Base-by-base conservation (phyloP, 176 grass and related monocot genomes). In the Aegilops umbellulata region DNA sequence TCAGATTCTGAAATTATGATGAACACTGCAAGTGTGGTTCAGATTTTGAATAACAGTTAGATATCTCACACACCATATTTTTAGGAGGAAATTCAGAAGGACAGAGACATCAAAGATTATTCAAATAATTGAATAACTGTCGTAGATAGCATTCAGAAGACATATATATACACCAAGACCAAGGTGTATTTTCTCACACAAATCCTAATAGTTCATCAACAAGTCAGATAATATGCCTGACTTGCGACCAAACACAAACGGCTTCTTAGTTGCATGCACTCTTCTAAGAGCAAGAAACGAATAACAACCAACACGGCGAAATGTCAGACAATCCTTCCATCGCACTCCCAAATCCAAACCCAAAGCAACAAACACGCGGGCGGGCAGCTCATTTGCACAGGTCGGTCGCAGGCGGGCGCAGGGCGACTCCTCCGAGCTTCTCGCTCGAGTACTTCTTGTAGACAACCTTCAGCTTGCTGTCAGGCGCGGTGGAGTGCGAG, bases 381-480 rank as follows among this genome's bases (percentile, higher is more conserved):
- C 42, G 39, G 36, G 34, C 64, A 58, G 60, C 76, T 81, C 70
- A 85, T 65, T 78, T 82, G 82, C 85, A 87, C 84, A 89, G 41
- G 61, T 88, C 89, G 9, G 39, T 26, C 46, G 91, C 93, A 0
- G 91, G 78, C 70, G 85, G 83, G 76, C 87, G 79, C n/a, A 93
- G 80, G 12, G 93, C 92, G 1, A 98, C 96, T 10, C 46, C 84
- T 86, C 93, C 92, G 17, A 90, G 86, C 65, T 94, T 79, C 84
- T 94, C 88, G 4, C 62, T 63, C 5, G 88, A 91, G 65, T 98
- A 98, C 41, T 95, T 98, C 84, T 98, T 95, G 72, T 95, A 94
- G 3, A 92, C 94, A 2, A 91, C 84, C 84, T 32, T 94, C 69
- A 98, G 65, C 80, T 98, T 98, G 44, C 41, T 91, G 39, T 95